phyloP scores from a whole-genome alignment of 2,329 filamentous ascomycete genomes.

The Trichophyton mentagrophytes region DNA sequence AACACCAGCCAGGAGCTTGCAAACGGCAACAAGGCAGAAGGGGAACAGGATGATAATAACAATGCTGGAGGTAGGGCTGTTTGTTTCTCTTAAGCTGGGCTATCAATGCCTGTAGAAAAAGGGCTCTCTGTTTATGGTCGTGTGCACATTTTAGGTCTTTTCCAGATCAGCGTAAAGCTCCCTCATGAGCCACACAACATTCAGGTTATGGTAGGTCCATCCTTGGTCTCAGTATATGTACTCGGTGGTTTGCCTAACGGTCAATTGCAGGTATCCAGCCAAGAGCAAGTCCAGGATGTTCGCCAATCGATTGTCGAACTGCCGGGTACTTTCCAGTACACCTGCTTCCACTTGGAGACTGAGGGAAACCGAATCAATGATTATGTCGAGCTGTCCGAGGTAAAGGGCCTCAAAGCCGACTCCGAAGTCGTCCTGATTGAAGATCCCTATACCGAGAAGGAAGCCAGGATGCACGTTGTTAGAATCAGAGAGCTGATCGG shows the following conservation, averaged over 20 bases:
- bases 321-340: slow-evolving; percentile 87
- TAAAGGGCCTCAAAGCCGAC: slow-evolving; percentile 62
- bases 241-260: neutral
- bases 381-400: slow-evolving; percentile 81
- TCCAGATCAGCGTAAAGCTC: slow-evolving; percentile 65
- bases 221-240: neutral
- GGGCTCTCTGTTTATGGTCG: neutral
- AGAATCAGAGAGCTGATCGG: slow-evolving; percentile 86
- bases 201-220: slow-evolving; percentile 61
- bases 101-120: neutral
- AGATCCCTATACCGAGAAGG: slow-evolving; percentile 96
- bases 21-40: slow-evolving; percentile 26
- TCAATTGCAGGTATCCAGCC: slow-evolving; percentile 57
- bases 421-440: slow-evolving; percentile 73
- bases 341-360: slow-evolving; percentile 95
- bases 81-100: neutral
- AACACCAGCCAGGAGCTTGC: slow-evolving; percentile 14
- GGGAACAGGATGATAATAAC: slow-evolving; percentile 24
- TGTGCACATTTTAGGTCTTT: slow-evolving; percentile 36
- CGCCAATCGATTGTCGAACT: slow-evolving; percentile 92
- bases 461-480: slow-evolving; percentile 87
- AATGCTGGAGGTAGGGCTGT: slow-evolving; percentile 12
- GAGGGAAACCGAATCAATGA: slow-evolving; percentile 85
- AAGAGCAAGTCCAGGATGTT: slow-evolving; percentile 95
- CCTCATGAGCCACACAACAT: slow-evolving; percentile 69